phyloP scores from a whole-genome alignment of 2,329 filamentous ascomycete species.

The Leptographium flavum region DNA sequence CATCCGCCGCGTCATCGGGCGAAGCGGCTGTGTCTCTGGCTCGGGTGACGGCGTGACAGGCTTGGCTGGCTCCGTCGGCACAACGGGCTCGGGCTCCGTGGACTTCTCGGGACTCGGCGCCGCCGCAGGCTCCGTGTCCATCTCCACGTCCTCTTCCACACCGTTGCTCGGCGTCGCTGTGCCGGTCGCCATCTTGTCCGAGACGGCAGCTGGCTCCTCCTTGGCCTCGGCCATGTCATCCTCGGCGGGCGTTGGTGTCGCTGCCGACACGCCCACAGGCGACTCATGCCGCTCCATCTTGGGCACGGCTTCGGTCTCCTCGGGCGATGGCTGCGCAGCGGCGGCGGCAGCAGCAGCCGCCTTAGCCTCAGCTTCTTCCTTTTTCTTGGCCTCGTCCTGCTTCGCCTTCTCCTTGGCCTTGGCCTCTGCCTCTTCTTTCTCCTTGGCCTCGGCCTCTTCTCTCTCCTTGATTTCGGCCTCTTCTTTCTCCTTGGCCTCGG shows the following conservation, averaged over 20 bases:
- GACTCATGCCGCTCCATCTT: neutral
- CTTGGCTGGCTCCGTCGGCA: neutral
- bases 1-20: slow-evolving; percentile 6
- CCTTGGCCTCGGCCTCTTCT: neutral
- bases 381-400: too few species aligned
- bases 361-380: neutral
- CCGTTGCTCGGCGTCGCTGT: neutral
- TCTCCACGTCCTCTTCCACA: neutral
- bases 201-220: too few species aligned
- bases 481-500: neutral
- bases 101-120: too few species aligned
- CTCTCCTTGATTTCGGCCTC: too few species aligned
- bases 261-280: neutral
- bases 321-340: neutral
- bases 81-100: neutral
- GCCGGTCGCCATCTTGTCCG: too few species aligned
- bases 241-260: neutral
- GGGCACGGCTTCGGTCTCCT: neutral
- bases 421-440: neutral
- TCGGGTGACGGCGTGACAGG: neutral
- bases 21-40: neutral
- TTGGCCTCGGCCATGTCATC: neutral
- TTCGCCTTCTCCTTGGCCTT: too few species aligned
- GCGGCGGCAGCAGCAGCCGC: neutral
- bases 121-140: neutral